Conservation (phyloP, 345 rosid genomes). For the Gossypium thurberi region DNA sequence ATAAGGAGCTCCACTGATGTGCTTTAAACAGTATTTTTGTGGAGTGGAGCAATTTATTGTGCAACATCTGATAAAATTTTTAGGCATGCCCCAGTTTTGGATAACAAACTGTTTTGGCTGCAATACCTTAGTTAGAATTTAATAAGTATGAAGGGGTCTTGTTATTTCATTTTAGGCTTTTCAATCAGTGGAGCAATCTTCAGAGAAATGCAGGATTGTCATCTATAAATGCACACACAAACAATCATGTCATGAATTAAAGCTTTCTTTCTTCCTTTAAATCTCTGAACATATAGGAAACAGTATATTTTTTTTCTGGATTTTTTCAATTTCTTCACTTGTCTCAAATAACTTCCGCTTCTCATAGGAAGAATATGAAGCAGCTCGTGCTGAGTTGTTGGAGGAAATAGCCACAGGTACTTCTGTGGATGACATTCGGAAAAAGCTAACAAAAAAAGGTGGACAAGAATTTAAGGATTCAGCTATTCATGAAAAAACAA, state of each 20-base stretch:
- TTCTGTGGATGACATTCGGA: conserved; percentile 67
- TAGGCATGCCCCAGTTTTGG: background rate
- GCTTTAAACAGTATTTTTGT: background rate
- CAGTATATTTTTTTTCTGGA: background rate
- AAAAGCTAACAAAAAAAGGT: conserved; percentile 50
- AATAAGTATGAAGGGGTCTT: background rate
- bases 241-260: background rate
- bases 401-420: conserved; percentile 75
- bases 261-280: background rate
- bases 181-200: background rate
- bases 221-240: background rate
- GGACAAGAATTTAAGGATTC: conserved; percentile 35
- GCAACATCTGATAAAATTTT: background rate
- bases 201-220: background rate
- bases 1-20: background rate
- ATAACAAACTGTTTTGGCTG: background rate
- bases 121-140: background rate
- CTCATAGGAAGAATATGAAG: conserved; percentile 82
- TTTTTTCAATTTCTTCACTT: background rate
- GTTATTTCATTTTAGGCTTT: background rate
- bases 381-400: conserved; percentile 73
- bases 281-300: background rate
- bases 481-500: conserved; percentile 26
- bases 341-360: conserved; percentile 2
- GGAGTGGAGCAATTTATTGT: background rate